Evolutionary conservation across 345 rosid genomes (phyloP).

Genomic region (Mercurialis annua): DNA sequence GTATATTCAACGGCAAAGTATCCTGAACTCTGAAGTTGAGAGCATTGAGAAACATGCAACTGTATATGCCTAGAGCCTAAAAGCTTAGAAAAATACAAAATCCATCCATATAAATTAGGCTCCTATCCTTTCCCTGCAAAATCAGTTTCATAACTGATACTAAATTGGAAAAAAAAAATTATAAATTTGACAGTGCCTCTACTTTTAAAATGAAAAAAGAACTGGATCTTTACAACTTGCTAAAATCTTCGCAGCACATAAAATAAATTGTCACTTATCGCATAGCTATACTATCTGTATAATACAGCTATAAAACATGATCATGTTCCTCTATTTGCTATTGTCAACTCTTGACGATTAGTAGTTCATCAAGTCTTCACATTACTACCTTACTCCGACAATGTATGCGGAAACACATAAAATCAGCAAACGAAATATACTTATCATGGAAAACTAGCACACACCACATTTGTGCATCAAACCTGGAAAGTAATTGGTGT

Average conservation of each 20-base stretch:
- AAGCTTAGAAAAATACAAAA: background rate
- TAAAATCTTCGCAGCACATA: too few relatives aligned
- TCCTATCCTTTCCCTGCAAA: background rate
- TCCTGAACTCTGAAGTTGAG: background rate
- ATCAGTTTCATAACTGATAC: background rate
- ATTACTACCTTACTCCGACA: too few relatives aligned
- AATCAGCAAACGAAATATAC: background rate
- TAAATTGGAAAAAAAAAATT: background rate
- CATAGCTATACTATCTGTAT: too few relatives aligned
- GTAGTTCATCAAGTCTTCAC: background rate
- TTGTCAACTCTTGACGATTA: background rate
- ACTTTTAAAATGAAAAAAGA: too few relatives aligned
- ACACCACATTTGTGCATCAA: background rate
- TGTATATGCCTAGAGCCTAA: background rate
- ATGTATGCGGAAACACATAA: background rate
- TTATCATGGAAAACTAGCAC: background rate
- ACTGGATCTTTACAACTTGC: too few relatives aligned
- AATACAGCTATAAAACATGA: too few relatives aligned
- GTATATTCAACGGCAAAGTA: background rate
- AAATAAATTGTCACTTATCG: too few relatives aligned
- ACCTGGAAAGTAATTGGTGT: constrained; percentile 66
- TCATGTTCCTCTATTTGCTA: background rate
- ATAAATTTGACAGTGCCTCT: background rate
- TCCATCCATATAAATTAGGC: background rate
- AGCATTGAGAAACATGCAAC: background rate